Percentiles rank a stretch among this genome's conserved stretches.
phyloP scores from a whole-genome alignment of 129 eudicot species.

The Gnaphalium uliginosum region DNA sequence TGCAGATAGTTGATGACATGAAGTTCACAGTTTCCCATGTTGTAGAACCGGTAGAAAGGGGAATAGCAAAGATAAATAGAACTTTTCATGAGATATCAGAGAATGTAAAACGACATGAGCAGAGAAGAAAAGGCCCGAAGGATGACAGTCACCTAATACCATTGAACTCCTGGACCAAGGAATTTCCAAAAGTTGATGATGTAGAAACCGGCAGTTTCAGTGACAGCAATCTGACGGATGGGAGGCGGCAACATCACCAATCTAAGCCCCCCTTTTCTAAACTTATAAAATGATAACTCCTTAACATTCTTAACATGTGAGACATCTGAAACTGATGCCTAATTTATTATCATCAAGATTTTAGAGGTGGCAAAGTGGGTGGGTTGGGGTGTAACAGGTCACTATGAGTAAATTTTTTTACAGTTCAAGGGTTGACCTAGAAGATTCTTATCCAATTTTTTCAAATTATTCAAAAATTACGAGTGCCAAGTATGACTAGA shows the following conservation, averaged over 20 bases:
- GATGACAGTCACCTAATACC: slow-evolving; percentile 81
- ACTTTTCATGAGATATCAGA: slow-evolving; percentile 94
- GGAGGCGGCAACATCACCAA: slow-evolving; percentile 45
- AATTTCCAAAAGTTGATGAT: slow-evolving; percentile 59
- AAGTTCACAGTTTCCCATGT: slow-evolving; percentile 95
- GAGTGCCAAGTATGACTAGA: neutral
- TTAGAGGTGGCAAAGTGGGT: neutral
- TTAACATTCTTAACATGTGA: slow-evolving; percentile 24
- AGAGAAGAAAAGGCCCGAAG: slow-evolving; percentile 60
- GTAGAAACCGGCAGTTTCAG: slow-evolving; percentile 68
- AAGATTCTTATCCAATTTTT: neutral
- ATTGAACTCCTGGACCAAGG: slow-evolving; percentile 60
- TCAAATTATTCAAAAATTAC: neutral
- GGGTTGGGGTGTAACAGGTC: neutral
- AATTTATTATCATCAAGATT: neutral
- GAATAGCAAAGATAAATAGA: slow-evolving; percentile 69
- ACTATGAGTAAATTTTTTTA: neutral
- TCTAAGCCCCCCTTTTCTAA: slow-evolving; percentile 47
- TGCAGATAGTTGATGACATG: slow-evolving; percentile 93
- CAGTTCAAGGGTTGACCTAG: neutral
- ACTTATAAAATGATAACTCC: slow-evolving; percentile 39
- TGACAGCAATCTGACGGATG: slow-evolving; percentile 62
- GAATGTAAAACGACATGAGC: slow-evolving; percentile 66
- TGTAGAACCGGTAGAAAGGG: slow-evolving; percentile 96
- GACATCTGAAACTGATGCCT: slow-evolving; percentile 15